Percentiles rank a stretch among this genome's conserved stretches.
These are phyloP conservation scores for Salix brachista DNA, from an alignment of 345 rosid species.

Conservation along the genomic window DNA sequence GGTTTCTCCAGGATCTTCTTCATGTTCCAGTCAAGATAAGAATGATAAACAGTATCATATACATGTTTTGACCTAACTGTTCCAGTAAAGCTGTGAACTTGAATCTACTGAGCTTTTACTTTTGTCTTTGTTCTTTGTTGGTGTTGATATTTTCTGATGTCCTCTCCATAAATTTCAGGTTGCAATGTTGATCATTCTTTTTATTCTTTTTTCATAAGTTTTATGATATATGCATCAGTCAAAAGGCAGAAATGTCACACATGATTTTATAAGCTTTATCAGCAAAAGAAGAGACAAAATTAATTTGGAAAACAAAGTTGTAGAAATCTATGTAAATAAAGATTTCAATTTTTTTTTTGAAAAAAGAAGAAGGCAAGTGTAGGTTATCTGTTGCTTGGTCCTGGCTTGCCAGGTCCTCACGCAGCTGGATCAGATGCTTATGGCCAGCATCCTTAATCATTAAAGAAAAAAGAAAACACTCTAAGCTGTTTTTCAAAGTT, in stretches of 20 bases:
- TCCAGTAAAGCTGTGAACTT: background rate
- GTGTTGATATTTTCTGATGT: background rate
- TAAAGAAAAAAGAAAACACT: background rate
- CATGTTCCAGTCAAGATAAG: conserved; percentile 4
- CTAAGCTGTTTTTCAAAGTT: background rate
- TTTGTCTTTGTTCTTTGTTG: background rate
- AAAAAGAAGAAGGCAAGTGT: background rate
- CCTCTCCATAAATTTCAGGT: background rate
- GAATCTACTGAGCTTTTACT: background rate
- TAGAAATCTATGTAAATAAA: too few species aligned
- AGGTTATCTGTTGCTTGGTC: background rate
- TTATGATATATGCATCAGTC: background rate
- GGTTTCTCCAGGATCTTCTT: conserved; percentile 15
- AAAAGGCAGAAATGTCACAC: background rate
- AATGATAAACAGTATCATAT: conserved; percentile 9
- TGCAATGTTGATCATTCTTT: too few species aligned
- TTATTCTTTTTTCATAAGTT: too few species aligned
- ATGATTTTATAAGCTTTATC: background rate
- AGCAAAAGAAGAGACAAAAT: background rate
- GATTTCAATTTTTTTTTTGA: background rate
- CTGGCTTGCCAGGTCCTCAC: background rate
- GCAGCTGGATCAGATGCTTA: background rate
- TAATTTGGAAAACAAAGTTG: background rate
- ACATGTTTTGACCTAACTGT: background rate
- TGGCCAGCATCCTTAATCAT: background rate